These are phyloP conservation scores for Mrakia blollopis DNA, from an alignment of 768 basidiomycete species.

Conservation along the genomic window DNA sequence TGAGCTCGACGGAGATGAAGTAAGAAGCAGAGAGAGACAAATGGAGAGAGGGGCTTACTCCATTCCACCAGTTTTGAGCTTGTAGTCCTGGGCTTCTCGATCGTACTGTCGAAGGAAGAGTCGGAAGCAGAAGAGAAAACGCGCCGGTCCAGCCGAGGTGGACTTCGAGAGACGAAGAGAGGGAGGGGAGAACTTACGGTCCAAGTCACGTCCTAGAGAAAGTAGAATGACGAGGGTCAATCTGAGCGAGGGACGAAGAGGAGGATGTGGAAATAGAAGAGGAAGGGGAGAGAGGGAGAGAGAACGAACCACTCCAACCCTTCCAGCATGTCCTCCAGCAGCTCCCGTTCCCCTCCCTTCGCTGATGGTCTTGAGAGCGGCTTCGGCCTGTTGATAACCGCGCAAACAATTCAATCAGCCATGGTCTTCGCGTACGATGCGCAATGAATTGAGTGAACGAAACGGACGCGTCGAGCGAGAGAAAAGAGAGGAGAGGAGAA, in stretches of 20 bases:
- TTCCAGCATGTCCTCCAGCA: not conserved
- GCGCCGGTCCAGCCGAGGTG: not conserved
- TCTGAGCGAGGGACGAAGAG: not conserved
- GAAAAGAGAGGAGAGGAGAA: too few relatives aligned
- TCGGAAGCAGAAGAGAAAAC: not conserved
- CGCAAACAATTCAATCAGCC: not conserved
- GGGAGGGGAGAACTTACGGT: not conserved
- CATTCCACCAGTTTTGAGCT: not conserved
- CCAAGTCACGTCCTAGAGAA: slow-evolving; percentile 1
- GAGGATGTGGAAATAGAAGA: not conserved
- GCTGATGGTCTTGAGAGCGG: not conserved
- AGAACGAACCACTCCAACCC: not conserved
- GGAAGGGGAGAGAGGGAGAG: not conserved
- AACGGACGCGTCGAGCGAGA: too few relatives aligned
- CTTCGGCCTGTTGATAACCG: not conserved
- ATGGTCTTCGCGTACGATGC: too few relatives aligned
- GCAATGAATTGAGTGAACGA: too few relatives aligned
- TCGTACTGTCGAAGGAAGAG: not conserved
- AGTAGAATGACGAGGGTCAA: not conserved
- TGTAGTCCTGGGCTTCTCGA: not conserved
- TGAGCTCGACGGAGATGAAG: not conserved
- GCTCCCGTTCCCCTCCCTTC: not conserved
- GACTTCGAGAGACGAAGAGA: not conserved
- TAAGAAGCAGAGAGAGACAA: not conserved
- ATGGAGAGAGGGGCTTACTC: not conserved